Percentiles rank a stretch among this genome's conserved stretches.
These are phyloP conservation scores for Aleurites moluccanus DNA, from an alignment of 441 rosid species.

Conservation along the genomic window DNA sequence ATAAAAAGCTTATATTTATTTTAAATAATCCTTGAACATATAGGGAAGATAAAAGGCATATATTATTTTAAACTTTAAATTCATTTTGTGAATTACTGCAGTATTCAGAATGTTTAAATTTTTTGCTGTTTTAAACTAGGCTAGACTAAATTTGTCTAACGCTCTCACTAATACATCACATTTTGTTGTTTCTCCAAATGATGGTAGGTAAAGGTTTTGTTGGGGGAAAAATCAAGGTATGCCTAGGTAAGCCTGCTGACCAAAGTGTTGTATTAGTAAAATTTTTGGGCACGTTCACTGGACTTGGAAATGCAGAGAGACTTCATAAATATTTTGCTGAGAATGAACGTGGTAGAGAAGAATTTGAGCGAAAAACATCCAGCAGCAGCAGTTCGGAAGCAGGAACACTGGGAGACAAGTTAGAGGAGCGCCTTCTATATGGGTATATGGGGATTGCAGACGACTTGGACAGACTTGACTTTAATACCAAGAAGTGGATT, in stretches of 20 bases:
- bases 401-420: conserved; percentile 28
- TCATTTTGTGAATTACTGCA: background rate
- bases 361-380: conserved; percentile 36
- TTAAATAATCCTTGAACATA: background rate
- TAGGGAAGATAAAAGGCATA: background rate
- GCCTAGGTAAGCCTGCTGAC: conserved; percentile 61
- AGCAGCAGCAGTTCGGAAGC: conserved; percentile 16
- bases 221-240: conserved; percentile 50
- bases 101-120: background rate
- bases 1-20: background rate
- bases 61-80: background rate
- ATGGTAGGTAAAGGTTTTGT: conserved; percentile 48
- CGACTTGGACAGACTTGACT: conserved; percentile 61
- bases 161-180: background rate
- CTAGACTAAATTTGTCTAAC: background rate
- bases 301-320: conserved; percentile 54
- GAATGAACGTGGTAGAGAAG: conserved; percentile 45
- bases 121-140: background rate
- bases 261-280: conserved; percentile 57
- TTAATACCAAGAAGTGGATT: conserved; percentile 50
- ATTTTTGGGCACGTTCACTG: conserved; percentile 55
- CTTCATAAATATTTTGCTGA: conserved; percentile 46
- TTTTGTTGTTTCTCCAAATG: conserved; percentile 3
- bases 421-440: conserved; percentile 44
- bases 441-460: conserved; percentile 64